Evolutionary conservation across 208 protist species (phyloP), one percentile per base, ranked within the genome.

Genomic region (Trypanosoma rangeli): DNA sequence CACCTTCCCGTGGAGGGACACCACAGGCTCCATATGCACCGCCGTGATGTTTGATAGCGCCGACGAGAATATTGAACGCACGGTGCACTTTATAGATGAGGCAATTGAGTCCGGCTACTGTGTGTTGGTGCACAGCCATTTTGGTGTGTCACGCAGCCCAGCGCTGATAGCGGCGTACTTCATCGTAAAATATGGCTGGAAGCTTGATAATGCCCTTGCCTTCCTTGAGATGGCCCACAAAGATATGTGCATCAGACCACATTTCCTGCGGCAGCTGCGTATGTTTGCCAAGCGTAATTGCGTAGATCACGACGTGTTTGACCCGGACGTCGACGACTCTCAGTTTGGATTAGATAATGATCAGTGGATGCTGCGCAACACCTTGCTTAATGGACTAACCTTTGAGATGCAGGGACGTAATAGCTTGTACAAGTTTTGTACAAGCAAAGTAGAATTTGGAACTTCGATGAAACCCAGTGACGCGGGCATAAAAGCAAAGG

Each of bases 311-410:
- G 92, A 97, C 65, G 67, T 97, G 20, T 97, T 97, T 70, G 82
- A 90, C 58, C 50, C 74, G n/a, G 79, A 88, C 35, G 81, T 94
- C 9, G 88, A 97, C 64, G 87, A 92, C 68, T 83, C 76, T 60
- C 48, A 79, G 24, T 97, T 95, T 64, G 85, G 82, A 24, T 78
- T 97, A 5, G 90, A 97, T 64, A 97, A 95, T 71, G 92, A 95
- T 67, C 92, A 97, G 72, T 95, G 90, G 92, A 90, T 97, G 86
- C 84, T 97, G 54, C 83, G 90, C 28, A 97, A 97, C 76, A 97
- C 92, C 8, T 73, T 94, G 55, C 76, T 95, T 46, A 97, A 97
- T 70, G 85, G 89, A 13, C 76, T 97, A 5, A 72, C 80, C n/a
- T 90, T 74, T 64, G 78, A 87, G 28, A 77, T 84, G 8, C 90